phyloP scores from a whole-genome alignment of 148 eudicot species.

The Rhododendron mucronatum region DNA sequence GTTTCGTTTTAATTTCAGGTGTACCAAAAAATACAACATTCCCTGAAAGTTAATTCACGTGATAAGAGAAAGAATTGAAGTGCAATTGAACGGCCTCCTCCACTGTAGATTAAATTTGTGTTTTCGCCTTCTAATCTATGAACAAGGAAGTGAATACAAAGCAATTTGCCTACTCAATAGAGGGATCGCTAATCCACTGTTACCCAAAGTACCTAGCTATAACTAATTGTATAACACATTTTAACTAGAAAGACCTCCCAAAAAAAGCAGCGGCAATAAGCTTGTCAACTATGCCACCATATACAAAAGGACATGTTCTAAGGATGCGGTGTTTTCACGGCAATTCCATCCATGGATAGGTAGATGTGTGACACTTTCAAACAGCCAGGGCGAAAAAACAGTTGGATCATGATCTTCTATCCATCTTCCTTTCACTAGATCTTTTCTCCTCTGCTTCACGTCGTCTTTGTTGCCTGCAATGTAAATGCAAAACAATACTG shows the following conservation, averaged over 20 bases:
- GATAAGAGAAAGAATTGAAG: not conserved
- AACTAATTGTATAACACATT: not conserved
- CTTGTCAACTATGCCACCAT: not conserved
- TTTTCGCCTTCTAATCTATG: not conserved
- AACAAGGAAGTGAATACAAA: not conserved
- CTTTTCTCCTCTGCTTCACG: slow-evolving; percentile 60
- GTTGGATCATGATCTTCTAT: slow-evolving; percentile 48
- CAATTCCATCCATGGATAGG: not conserved
- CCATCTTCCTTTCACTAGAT: slow-evolving; percentile 59
- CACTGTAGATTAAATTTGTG: not conserved
- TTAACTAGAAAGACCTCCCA: not conserved
- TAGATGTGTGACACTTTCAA: not conserved
- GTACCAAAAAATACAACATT: not conserved
- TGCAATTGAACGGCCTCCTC: not conserved
- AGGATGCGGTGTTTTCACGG: not conserved
- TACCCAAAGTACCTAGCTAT: not conserved
- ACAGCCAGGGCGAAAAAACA: not conserved
- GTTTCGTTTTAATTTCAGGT: not conserved
- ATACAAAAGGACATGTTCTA: not conserved
- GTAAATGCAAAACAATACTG: not conserved
- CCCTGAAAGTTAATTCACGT: not conserved
- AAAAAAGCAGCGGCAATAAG: not conserved
- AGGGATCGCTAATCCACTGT: not conserved
- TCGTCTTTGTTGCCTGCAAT: slow-evolving; percentile 75
- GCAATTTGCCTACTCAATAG: not conserved